Conservation (phyloP, 1,139 yeast genomes). For the Yamadazyma dushanensis region DNA sequence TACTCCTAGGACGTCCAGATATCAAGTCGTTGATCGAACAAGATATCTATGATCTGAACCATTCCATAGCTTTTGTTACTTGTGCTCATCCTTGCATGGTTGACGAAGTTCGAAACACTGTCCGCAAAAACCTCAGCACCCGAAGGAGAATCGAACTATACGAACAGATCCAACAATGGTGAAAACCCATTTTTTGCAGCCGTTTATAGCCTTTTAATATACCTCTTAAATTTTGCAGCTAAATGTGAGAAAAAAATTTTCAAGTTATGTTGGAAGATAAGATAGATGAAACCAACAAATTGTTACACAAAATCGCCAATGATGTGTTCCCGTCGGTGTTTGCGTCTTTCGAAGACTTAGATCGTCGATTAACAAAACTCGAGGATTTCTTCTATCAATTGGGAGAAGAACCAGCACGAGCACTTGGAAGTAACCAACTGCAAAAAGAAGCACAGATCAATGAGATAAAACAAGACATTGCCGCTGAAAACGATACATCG, state of each 20-base stretch:
- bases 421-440: not conserved
- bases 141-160: conserved; percentile 39
- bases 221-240: conserved; percentile 2
- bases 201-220: not conserved
- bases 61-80: conserved; percentile 37
- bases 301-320: conserved; percentile 13
- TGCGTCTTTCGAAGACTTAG: conserved; percentile 14
- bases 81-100: conserved; percentile 47
- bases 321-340: conserved; percentile 17
- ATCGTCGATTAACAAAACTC: conserved; percentile 10
- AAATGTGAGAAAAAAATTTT: conserved; percentile 7
- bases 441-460: not conserved
- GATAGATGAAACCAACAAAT: conserved; percentile 16
- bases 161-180: conserved; percentile 43
- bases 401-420: not conserved
- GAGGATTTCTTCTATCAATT: conserved; percentile 9
- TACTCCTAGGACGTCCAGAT: conserved; percentile 44
- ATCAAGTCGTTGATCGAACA: conserved; percentile 31
- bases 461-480: not conserved
- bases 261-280: conserved; percentile 13
- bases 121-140: conserved; percentile 28
- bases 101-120: conserved; percentile 36
- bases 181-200: not conserved
- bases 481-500: not conserved
- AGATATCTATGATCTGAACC: conserved; percentile 30